Percentiles rank a stretch among this genome's conserved stretches.
These are phyloP conservation scores for Areca catechu DNA, from an alignment of 176 grass and related monocot species.

Conservation along the genomic window DNA sequence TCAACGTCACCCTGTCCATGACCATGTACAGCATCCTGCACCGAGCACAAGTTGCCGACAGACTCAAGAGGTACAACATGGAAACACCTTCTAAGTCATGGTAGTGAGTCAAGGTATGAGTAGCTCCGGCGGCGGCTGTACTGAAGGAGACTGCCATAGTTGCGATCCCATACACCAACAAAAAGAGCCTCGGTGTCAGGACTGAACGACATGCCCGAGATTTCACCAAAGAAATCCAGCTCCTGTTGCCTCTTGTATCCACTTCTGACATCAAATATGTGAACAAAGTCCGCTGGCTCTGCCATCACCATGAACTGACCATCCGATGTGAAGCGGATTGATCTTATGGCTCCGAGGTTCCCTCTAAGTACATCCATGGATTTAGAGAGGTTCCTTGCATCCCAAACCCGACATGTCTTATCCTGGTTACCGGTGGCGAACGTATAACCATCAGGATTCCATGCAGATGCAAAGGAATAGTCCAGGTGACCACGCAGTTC, in stretches of 20 bases:
- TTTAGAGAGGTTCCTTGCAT: conserved; percentile 64
- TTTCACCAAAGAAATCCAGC: conserved; percentile 73
- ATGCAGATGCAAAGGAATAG: conserved; percentile 81
- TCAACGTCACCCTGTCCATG: background rate
- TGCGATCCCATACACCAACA: conserved; percentile 52
- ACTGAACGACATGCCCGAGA: conserved; percentile 67
- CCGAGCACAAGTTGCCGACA: background rate
- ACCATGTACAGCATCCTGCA: background rate
- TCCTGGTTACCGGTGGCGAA: conserved; percentile 81
- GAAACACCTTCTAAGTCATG: conserved; percentile 22
- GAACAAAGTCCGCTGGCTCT: conserved; percentile 59
- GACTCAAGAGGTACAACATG: too few relatives aligned
- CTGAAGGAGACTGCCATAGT: conserved; percentile 59
- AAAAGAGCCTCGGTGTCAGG: conserved; percentile 66
- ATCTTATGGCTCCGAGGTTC: conserved; percentile 70
- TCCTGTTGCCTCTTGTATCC: conserved; percentile 63
- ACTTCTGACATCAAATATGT: conserved; percentile 44
- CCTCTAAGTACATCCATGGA: conserved; percentile 59
- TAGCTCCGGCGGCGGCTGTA: conserved; percentile 38
- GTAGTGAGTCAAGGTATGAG: conserved; percentile 46
- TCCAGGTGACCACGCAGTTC: conserved; percentile 56
- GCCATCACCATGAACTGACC: conserved; percentile 76
- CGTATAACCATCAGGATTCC: conserved; percentile 64
- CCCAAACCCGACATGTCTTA: conserved; percentile 85
- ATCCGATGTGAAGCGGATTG: conserved; percentile 60